Percentiles rank a stretch among this genome's conserved stretches.
These are phyloP conservation scores for Mortierella sp. DNA, from an alignment of 371 early-diverging fungal genomes.

Conservation along the genomic window DNA sequence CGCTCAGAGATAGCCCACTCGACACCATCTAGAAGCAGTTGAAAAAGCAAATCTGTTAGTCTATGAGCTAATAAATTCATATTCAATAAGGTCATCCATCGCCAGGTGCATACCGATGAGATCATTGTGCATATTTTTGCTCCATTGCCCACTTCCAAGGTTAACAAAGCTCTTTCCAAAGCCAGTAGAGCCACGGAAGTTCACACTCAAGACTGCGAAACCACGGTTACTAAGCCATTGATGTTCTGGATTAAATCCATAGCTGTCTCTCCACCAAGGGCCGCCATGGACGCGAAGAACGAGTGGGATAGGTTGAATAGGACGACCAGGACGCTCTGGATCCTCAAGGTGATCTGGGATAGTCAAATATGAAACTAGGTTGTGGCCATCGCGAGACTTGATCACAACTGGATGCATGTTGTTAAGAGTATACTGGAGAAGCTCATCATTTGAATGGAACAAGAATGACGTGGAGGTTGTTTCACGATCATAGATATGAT, in stretches of 20 bases:
- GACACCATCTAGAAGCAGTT: slow-evolving; percentile 11
- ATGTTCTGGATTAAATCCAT: slow-evolving; percentile 10
- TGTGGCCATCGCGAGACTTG: slow-evolving; percentile 26
- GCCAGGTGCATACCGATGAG: slow-evolving; percentile 14
- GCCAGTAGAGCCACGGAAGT: slow-evolving; percentile 31
- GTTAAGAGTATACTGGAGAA: slow-evolving; percentile 18
- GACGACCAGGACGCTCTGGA: slow-evolving; percentile 5
- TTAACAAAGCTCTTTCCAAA: slow-evolving; percentile 25
- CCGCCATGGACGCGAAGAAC: slow-evolving; percentile 38
- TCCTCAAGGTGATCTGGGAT: slow-evolving; percentile 14
- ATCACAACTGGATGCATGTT: slow-evolving; percentile 24
- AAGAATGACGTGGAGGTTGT: slow-evolving; percentile 7
- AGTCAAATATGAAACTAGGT: slow-evolving; percentile 31
- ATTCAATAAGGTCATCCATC: background rate
- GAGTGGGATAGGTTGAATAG: slow-evolving; percentile 28
- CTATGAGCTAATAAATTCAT: background rate
- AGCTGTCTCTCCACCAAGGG: slow-evolving; percentile 34
- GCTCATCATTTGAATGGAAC: slow-evolving; percentile 14
- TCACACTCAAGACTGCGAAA: slow-evolving; percentile 30
- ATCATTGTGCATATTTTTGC: slow-evolving; percentile 28
- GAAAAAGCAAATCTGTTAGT: background rate
- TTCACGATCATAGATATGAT: slow-evolving; percentile 10
- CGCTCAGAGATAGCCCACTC: slow-evolving; percentile 20
- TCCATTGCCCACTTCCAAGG: slow-evolving; percentile 22
- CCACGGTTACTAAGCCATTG: slow-evolving; percentile 48